Evolutionary conservation across 169 alveolate genomes (phyloP).

Genomic region (Eimeria acervulina): DNA sequence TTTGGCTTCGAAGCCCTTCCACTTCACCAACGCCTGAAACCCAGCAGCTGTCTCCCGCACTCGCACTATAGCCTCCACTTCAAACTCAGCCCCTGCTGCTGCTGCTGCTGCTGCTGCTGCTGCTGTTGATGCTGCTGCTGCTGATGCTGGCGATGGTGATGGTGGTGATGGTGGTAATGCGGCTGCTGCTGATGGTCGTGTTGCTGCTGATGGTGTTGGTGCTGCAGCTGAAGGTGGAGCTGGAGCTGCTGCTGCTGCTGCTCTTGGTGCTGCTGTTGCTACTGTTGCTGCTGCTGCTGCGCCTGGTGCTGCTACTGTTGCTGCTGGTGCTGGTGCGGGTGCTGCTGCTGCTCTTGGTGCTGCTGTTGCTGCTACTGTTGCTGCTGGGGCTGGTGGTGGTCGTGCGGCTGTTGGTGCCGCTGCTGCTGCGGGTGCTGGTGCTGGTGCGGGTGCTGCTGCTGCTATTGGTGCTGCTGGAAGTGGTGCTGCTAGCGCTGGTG

Average conservation of each 20-base stretch:
- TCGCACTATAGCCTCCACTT: not conserved
- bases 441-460: no score
- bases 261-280: not conserved
- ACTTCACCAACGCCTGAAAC: not conserved
- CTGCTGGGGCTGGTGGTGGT: no score
- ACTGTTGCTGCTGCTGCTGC: not conserved
- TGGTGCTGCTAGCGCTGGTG: not conserved
- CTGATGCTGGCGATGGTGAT: not conserved
- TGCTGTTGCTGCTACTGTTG: not conserved
- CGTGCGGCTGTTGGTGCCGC: no score
- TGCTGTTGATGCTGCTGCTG: conserved; percentile 13
- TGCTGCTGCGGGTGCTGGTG: no score
- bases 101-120: conserved; percentile 4
- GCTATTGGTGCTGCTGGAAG: no score
- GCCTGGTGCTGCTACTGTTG: not conserved
- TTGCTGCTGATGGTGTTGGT: not conserved
- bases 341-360: conserved; percentile 3
- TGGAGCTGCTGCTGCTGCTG: not conserved
- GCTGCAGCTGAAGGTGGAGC: not conserved
- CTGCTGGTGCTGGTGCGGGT: not conserved
- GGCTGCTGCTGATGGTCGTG: not conserved
- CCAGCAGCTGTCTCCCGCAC: not conserved
- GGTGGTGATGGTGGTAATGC: not conserved
- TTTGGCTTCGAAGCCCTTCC: not conserved
- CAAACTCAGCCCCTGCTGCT: conserved; percentile 16